Conservation (phyloP, 139 green algal genomes). For the Picochlorum sp. region DNA sequence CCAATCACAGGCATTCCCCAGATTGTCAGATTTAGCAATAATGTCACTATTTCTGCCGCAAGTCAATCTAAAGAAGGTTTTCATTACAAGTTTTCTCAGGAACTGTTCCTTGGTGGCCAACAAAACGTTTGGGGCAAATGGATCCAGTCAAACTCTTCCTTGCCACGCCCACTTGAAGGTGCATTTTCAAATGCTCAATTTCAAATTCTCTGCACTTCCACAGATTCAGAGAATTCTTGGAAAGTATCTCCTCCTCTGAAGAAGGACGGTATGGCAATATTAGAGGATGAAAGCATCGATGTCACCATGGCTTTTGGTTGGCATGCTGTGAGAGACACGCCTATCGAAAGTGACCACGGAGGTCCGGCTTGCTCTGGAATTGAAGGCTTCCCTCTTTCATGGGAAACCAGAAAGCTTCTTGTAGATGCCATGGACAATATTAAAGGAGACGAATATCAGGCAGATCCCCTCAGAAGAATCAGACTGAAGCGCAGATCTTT, state of each 20-base stretch:
- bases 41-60: slow-evolving; percentile 32
- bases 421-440: slow-evolving; percentile 12
- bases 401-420: slow-evolving; percentile 18
- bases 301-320: slow-evolving; percentile 32
- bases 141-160: slow-evolving; percentile 11
- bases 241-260: slow-evolving; percentile 41
- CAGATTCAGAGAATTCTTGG: slow-evolving; percentile 67
- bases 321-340: slow-evolving; percentile 33
- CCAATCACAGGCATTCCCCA: slow-evolving; percentile 60
- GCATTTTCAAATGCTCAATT: slow-evolving; percentile 46
- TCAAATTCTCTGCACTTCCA: slow-evolving; percentile 54
- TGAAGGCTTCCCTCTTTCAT: slow-evolving; percentile 30
- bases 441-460: neutral
- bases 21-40: slow-evolving; percentile 39
- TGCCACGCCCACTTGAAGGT: slow-evolving; percentile 33
- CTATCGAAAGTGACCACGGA: slow-evolving; percentile 27
- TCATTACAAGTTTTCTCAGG: slow-evolving; percentile 21
- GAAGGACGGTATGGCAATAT: slow-evolving; percentile 20
- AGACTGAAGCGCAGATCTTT: neutral
- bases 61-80: neutral
- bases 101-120: slow-evolving; percentile 43
- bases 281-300: slow-evolving; percentile 9
- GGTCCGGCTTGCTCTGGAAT: slow-evolving; percentile 36
- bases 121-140: slow-evolving; percentile 23
- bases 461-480: neutral